Percentiles rank a stretch among this genome's conserved stretches.
phyloP scores from a whole-genome alignment of 768 basidiomycete genomes.

The Dentipellis fragilis region DNA sequence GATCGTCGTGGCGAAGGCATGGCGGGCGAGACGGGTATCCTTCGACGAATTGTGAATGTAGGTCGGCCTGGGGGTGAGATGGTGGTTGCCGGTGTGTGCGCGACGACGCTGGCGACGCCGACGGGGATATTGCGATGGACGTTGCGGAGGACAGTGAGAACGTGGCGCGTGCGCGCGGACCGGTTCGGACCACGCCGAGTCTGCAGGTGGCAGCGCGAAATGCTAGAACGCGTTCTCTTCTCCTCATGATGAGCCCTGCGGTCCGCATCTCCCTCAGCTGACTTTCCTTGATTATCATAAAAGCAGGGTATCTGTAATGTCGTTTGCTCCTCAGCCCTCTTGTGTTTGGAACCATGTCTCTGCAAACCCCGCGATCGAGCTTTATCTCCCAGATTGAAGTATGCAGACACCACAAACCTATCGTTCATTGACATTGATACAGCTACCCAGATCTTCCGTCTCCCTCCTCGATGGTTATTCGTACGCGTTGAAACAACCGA shows the following conservation, averaged over 20 bases:
- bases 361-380: not conserved
- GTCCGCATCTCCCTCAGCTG: not conserved
- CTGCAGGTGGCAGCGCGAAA: too few species aligned
- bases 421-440: too few species aligned
- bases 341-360: not conserved
- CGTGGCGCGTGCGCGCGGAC: not conserved
- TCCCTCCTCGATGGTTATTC: slow-evolving; percentile 68
- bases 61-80: not conserved
- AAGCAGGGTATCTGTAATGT: too few species aligned
- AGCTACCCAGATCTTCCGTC: slow-evolving; percentile 40
- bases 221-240: too few species aligned
- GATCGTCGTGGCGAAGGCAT: slow-evolving; percentile 6
- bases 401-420: not conserved
- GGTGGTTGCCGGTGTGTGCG: not conserved
- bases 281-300: not conserved
- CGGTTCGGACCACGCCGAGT: not conserved
- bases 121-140: not conserved
- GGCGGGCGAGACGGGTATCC: not conserved
- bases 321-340: too few species aligned
- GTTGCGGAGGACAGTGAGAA: not conserved
- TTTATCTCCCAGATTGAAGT: not conserved
- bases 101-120: not conserved
- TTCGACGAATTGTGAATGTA: not conserved
- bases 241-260: not conserved
- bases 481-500: slow-evolving; percentile 57